Percentiles rank a stretch among this genome's conserved stretches.
Evolutionary conservation across 2,329 filamentous ascomycete genomes (phyloP).

Genomic region (Diplodia scrobiculata): DNA sequence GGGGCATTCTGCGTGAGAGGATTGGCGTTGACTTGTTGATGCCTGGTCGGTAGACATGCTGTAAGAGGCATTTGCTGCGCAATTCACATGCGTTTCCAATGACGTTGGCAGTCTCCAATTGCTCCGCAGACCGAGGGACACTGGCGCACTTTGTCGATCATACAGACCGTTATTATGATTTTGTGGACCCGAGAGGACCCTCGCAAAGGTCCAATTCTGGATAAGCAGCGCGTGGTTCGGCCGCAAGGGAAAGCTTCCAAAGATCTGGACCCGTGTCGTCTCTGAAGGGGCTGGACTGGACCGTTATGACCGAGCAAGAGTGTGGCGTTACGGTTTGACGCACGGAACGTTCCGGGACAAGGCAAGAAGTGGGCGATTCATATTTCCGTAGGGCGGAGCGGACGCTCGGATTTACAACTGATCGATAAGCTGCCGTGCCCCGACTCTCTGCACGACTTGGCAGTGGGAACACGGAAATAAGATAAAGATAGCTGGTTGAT

Average conservation of each 20-base stretch:
- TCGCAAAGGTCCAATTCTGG: not conserved
- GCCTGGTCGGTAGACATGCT: not conserved
- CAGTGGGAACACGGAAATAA: not conserved
- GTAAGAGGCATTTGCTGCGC: not conserved
- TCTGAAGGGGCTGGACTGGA: not conserved
- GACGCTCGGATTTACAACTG: not conserved
- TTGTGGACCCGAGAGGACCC: not conserved
- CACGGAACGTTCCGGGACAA: not conserved
- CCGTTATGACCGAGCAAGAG: not conserved
- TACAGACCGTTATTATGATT: not conserved
- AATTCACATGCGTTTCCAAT: not conserved
- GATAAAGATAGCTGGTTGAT: not conserved
- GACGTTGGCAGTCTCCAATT: not conserved
- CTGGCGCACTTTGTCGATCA: not conserved
- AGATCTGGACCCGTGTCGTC: not conserved
- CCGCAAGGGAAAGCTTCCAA: not conserved
- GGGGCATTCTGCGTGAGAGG: not conserved
- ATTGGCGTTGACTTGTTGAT: not conserved
- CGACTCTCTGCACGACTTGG: not conserved
- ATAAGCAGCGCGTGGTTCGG: not conserved
- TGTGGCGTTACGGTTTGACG: not conserved
- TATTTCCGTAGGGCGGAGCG: constrained; percentile 1
- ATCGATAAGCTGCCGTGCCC: not conserved
- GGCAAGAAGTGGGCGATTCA: not conserved
- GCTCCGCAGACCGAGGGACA: not conserved